phyloP scores from a whole-genome alignment of 2,329 filamentous ascomycete species.

The Pleurostoma richardsiae region DNA sequence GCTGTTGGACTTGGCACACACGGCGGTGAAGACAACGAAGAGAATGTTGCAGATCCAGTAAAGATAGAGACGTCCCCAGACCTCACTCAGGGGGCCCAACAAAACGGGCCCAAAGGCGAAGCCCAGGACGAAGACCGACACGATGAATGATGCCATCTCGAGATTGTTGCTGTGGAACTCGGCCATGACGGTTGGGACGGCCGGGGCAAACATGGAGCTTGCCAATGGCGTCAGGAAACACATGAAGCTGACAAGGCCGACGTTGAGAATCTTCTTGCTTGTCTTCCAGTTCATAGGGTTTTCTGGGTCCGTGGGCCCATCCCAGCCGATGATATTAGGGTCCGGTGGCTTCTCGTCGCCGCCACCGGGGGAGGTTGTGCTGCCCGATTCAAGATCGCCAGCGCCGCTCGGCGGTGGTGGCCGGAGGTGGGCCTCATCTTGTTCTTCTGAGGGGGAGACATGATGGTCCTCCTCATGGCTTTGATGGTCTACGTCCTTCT shows the following conservation, averaged over 20 bases:
- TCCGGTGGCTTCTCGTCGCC: neutral
- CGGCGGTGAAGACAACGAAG: constrained; percentile 6
- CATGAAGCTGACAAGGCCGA: constrained; percentile 4
- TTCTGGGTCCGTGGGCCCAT: constrained; percentile 3
- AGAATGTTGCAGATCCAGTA: constrained; percentile 6
- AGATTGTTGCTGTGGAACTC: constrained; percentile 3
- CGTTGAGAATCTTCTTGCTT: neutral
- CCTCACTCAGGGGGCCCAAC: constrained; percentile 6
- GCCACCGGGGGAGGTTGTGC: neutral
- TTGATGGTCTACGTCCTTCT: neutral
- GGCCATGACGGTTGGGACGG: constrained; percentile 4
- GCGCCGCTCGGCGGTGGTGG: neutral
- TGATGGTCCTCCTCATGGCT: neutral
- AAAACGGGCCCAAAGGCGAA: constrained; percentile 5
- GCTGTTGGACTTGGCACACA: constrained; percentile 4
- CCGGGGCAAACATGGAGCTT: constrained; percentile 10
- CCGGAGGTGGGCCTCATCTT: neutral
- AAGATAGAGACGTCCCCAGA: constrained; percentile 3
- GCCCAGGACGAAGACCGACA: constrained; percentile 4
- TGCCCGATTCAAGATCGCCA: neutral
- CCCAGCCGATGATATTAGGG: constrained; percentile 5
- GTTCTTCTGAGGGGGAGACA: too few relatives aligned
- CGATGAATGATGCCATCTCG: constrained; percentile 5
- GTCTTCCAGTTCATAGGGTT: constrained; percentile 2
- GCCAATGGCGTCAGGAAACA: constrained; percentile 6